Conservation (phyloP, 306 rosid genomes). For the Castanopsis chinensis region DNA sequence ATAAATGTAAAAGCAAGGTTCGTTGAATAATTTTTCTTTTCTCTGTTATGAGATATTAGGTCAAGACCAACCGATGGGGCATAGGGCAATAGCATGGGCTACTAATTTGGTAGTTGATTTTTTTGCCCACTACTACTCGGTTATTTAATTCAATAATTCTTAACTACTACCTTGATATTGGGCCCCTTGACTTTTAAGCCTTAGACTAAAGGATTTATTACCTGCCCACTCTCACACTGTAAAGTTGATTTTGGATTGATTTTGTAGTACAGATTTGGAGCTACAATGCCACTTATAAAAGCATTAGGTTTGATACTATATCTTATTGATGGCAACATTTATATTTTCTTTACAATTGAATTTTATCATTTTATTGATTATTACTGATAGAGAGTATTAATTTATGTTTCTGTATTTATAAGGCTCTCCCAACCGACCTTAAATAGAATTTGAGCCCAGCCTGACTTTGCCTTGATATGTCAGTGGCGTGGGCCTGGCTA, state of each 20-base stretch:
- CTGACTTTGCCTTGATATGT: neutral
- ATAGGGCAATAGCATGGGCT: neutral
- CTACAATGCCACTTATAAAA: neutral
- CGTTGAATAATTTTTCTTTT: too few relatives aligned
- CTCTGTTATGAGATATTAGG: too few relatives aligned
- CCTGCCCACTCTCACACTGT: constrained; percentile 16
- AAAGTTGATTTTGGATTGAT: neutral
- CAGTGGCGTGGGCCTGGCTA: neutral
- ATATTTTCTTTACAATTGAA: neutral
- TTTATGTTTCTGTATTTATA: neutral
- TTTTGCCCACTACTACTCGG: neutral
- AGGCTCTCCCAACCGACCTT: neutral
- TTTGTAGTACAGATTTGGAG: neutral
- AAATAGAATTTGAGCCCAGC: neutral
- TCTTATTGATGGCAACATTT: neutral
- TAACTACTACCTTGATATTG: constrained; percentile 36
- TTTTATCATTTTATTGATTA: neutral
- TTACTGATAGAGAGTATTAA: neutral
- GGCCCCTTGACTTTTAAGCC: constrained; percentile 19
- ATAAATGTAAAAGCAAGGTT: too few relatives aligned
- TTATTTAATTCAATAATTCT: constrained; percentile 45
- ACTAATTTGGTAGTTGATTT: constrained; percentile 29
- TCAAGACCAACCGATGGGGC: neutral
- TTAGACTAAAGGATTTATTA: constrained; percentile 2
- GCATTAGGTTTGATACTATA: neutral